These are phyloP conservation scores for Beauveria caledonica DNA, from an alignment of 2,329 filamentous ascomycete genomes.

Conservation along the genomic window DNA sequence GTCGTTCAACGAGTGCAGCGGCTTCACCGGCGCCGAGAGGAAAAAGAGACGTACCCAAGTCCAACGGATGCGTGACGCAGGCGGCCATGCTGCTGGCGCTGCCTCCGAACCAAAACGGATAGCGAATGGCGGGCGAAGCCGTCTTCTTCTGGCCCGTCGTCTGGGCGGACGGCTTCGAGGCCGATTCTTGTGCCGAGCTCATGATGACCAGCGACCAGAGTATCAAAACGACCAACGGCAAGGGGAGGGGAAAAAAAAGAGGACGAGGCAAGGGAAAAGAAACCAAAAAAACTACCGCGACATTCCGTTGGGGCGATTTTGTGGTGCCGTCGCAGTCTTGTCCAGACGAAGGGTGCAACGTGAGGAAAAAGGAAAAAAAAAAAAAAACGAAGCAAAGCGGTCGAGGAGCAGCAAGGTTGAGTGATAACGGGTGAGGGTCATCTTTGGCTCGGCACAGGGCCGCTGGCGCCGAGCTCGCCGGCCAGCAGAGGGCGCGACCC, in stretches of 20 bases:
- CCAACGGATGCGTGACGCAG: slow-evolving; percentile 84
- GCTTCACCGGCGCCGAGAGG: neutral
- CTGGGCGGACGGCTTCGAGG: slow-evolving; percentile 15
- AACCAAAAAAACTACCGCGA: neutral
- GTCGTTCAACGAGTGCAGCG: neutral
- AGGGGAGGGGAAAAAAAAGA: neutral
- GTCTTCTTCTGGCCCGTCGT: slow-evolving; percentile 24
- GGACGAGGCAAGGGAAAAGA: neutral
- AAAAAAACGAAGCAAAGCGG: neutral
- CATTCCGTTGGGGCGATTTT: neutral
- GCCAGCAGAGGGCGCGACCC: neutral
- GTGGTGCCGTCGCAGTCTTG: neutral
- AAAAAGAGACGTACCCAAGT: slow-evolving; percentile 59
- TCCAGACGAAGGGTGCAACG: neutral
- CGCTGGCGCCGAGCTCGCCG: slow-evolving; percentile 4
- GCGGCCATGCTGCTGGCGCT: slow-evolving; percentile 90
- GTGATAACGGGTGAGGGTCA: neutral
- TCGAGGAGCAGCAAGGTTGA: neutral
- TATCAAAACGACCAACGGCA: neutral
- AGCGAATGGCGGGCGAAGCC: slow-evolving; percentile 39
- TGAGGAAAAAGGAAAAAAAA: neutral
- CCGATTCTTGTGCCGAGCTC: slow-evolving; percentile 9
- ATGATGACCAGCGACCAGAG: slow-evolving; percentile 1
- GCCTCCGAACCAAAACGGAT: slow-evolving; percentile 94
- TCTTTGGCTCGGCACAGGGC: slow-evolving; percentile 7